Conservation (phyloP, 106 monocot genomes). For the Acorus gramineus region DNA sequence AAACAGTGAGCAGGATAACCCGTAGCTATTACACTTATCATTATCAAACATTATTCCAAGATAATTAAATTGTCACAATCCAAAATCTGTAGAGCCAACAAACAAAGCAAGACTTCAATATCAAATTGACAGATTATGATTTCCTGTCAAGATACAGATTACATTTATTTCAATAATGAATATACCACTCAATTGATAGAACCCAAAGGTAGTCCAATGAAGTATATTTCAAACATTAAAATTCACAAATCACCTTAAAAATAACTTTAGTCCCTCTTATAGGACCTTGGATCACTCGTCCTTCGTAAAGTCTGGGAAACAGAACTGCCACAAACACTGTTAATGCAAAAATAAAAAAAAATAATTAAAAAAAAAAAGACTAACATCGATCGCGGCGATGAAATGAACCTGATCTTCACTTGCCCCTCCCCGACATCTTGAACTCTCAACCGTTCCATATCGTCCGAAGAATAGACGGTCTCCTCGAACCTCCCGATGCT, state of each 20-base stretch:
- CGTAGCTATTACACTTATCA: too few species aligned
- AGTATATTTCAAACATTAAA: too few species aligned
- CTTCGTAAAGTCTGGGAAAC: slow-evolving; percentile 86
- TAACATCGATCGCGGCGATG: background rate
- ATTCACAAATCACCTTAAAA: slow-evolving; percentile 53
- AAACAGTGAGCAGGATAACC: too few species aligned
- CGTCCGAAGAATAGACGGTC: slow-evolving; percentile 48
- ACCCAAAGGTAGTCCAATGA: too few species aligned
- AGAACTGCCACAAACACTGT: slow-evolving; percentile 32
- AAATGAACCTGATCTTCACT: slow-evolving; percentile 86
- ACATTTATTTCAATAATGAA: too few species aligned
- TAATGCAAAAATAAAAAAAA: slow-evolving; percentile 18
- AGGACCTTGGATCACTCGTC: slow-evolving; percentile 73
- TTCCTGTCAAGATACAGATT: too few species aligned
- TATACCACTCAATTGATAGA: too few species aligned
- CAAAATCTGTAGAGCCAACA: too few species aligned
- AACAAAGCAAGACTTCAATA: too few species aligned
- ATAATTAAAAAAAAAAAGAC: background rate
- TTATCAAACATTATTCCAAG: too few species aligned
- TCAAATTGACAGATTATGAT: too few species aligned
- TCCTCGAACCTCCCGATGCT: slow-evolving; percentile 22
- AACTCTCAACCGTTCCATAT: slow-evolving; percentile 53
- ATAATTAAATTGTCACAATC: too few species aligned
- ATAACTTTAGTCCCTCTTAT: slow-evolving; percentile 47
- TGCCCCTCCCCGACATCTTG: slow-evolving; percentile 94